These are phyloP conservation scores for Hygrophorus russula DNA, from an alignment of 768 basidiomycete genomes.

Conservation along the genomic window DNA sequence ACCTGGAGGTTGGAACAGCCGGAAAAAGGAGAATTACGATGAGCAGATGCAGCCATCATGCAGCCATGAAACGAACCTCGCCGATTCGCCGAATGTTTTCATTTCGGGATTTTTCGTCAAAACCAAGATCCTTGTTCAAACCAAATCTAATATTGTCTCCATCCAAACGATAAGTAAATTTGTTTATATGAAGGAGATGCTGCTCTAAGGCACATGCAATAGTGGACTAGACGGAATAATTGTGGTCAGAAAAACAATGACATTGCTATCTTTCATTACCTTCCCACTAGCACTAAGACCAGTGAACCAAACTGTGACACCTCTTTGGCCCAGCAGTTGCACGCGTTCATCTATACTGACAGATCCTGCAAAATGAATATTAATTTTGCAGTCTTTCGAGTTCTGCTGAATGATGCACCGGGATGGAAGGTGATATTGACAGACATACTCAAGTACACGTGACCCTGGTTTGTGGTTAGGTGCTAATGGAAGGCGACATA, in stretches of 20 bases:
- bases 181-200: slow-evolving; percentile 77
- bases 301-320: slow-evolving; percentile 93
- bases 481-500: too few relatives aligned
- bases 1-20: slow-evolving; percentile 43
- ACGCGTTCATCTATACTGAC: slow-evolving; percentile 59
- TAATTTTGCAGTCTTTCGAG: too few relatives aligned
- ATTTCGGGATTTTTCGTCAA: slow-evolving; percentile 82
- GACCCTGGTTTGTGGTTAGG: too few relatives aligned
- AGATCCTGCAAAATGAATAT: slow-evolving; percentile 40
- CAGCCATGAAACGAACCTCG: slow-evolving; percentile 44
- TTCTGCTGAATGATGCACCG: slow-evolving; percentile 25
- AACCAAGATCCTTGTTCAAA: slow-evolving; percentile 92
- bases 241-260: neutral
- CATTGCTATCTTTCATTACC: slow-evolving; percentile 29
- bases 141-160: slow-evolving; percentile 96
- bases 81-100: slow-evolving; percentile 97
- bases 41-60: too few relatives aligned
- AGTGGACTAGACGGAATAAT: slow-evolving; percentile 54
- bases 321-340: slow-evolving; percentile 62
- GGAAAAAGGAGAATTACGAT: neutral
- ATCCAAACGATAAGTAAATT: slow-evolving; percentile 86
- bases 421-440: slow-evolving; percentile 62
- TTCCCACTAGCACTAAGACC: slow-evolving; percentile 94
- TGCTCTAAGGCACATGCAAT: slow-evolving; percentile 96
- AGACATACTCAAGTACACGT: slow-evolving; percentile 19